phyloP scores from a whole-genome alignment of 2,329 filamentous ascomycete species.

The Colletotrichum falcatum region DNA sequence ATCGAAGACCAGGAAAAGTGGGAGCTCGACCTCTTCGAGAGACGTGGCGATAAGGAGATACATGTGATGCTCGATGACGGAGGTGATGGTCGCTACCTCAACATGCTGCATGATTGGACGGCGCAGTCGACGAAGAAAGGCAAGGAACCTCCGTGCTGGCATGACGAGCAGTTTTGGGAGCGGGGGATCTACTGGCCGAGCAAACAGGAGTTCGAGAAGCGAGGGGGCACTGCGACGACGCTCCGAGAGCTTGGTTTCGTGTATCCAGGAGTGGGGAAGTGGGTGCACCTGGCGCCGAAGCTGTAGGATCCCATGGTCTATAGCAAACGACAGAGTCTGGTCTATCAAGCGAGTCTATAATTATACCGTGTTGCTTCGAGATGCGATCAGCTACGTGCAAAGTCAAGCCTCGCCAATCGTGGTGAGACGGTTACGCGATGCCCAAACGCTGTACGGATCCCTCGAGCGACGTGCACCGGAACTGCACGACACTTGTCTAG shows the following conservation, averaged over 20 bases:
- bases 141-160: slow-evolving; percentile 80
- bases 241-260: slow-evolving; percentile 57
- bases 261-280: slow-evolving; percentile 39
- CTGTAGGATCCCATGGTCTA: slow-evolving; percentile 2
- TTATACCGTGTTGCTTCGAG: background rate
- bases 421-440: slow-evolving; percentile 14
- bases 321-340: background rate
- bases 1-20: slow-evolving; percentile 74
- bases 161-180: slow-evolving; percentile 77
- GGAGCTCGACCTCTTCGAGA: slow-evolving; percentile 71
- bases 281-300: slow-evolving; percentile 13
- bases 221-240: slow-evolving; percentile 72
- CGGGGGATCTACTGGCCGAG: slow-evolving; percentile 76
- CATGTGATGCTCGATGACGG: slow-evolving; percentile 63
- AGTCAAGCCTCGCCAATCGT: background rate
- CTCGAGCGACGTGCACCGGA: background rate
- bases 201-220: slow-evolving; percentile 76
- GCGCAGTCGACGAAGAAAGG: slow-evolving; percentile 62
- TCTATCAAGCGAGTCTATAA: slow-evolving; percentile 2
- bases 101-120: slow-evolving; percentile 74
- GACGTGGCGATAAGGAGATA: slow-evolving; percentile 54
- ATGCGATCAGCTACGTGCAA: background rate
- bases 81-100: slow-evolving; percentile 77
- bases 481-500: background rate
- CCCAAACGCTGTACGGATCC: background rate